A percentile compares a stretch with the other conserved stretches of the same genome.
Evolutionary conservation across 2,329 filamentous ascomycete genomes (phyloP).

Genomic region (Cladobotryum protrusum): DNA sequence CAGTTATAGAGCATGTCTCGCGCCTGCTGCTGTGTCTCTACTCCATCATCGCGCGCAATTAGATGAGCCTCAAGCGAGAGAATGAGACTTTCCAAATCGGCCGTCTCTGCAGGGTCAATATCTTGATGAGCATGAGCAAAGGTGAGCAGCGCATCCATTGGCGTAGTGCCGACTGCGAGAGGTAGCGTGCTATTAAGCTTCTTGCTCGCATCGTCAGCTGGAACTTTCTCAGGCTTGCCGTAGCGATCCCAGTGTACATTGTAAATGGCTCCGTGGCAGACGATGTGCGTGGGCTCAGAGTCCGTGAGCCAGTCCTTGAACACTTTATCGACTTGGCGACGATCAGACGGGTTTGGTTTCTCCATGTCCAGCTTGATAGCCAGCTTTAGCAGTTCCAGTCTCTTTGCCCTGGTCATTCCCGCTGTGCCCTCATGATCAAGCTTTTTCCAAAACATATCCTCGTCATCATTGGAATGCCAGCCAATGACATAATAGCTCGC

Average conservation of each 20-base stretch:
- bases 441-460: constrained; percentile 16
- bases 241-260: constrained; percentile 28
- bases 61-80: constrained; percentile 22
- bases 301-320: neutral
- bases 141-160: constrained; percentile 31
- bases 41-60: constrained; percentile 24
- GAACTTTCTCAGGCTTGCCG: neutral
- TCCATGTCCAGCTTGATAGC: constrained; percentile 8
- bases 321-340: no score
- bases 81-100: constrained; percentile 24
- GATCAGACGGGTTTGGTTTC: neutral
- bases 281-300: constrained; percentile 11
- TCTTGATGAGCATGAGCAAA: constrained; percentile 18
- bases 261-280: constrained; percentile 34
- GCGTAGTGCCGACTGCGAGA: constrained; percentile 28
- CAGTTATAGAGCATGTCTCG: constrained; percentile 25
- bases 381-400: constrained; percentile 9
- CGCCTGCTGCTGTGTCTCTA: constrained; percentile 25
- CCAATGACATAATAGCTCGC: constrained; percentile 35
- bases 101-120: neutral
- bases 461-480: constrained; percentile 26
- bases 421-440: neutral
- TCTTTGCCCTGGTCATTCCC: constrained; percentile 6
- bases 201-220: constrained; percentile 29
- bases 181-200: constrained; percentile 26